These are phyloP conservation scores for Wickerhamomyces alni DNA, from an alignment of 805 yeast genomes.

Conservation along the genomic window DNA sequence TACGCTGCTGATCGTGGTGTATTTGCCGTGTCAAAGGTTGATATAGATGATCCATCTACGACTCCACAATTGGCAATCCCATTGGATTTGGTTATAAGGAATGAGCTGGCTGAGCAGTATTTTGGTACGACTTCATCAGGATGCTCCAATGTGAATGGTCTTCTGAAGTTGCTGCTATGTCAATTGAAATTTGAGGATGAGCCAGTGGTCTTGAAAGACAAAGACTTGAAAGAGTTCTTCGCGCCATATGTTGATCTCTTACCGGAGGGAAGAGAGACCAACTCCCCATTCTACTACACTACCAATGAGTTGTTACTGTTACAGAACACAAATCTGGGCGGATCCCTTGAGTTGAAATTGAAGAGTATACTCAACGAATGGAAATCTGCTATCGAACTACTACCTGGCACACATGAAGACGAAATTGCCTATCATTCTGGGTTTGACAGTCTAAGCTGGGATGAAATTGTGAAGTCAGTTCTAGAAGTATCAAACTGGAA, in stretches of 20 bases:
- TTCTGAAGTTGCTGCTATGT: conserved; percentile 34
- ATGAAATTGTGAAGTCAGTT: conserved; percentile 14
- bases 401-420: conserved; percentile 8
- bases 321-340: conserved; percentile 61
- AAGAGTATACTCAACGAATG: conserved; percentile 56
- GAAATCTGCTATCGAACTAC: conserved; percentile 25
- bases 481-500: conserved; percentile 42
- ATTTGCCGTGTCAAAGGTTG: conserved; percentile 22
- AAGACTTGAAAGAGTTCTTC: conserved; percentile 25
- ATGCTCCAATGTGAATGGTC: conserved; percentile 24
- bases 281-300: conserved; percentile 60
- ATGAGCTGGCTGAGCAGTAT: conserved; percentile 16
- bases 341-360: conserved; percentile 44
- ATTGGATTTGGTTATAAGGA: conserved; percentile 22
- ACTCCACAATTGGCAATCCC: conserved; percentile 26
- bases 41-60: conserved; percentile 14
- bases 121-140: conserved; percentile 16
- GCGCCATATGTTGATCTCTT: conserved; percentile 44
- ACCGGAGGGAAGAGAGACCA: conserved; percentile 37
- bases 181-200: conserved; percentile 30
- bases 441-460: conserved; percentile 10
- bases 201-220: conserved; percentile 7
- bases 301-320: conserved; percentile 44
- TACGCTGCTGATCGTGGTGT: conserved; percentile 30
- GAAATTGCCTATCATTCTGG: conserved; percentile 16